Conservation (phyloP, 768 basidiomycete species). For the Clitopilus passeckerianus region DNA sequence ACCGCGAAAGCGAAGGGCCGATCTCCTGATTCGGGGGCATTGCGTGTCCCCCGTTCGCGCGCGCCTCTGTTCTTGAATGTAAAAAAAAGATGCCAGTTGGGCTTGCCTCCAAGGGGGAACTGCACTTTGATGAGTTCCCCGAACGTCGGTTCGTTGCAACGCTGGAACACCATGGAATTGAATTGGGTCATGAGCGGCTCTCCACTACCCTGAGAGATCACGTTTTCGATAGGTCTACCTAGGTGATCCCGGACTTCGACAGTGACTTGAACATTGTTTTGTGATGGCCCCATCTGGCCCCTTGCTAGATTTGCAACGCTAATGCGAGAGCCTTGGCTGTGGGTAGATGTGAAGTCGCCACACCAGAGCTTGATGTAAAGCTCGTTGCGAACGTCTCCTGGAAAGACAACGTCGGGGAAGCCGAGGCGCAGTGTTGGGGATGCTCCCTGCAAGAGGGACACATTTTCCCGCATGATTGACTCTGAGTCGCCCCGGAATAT, state of each 20-base stretch:
- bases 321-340: slow-evolving; percentile 41
- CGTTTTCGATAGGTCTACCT: slow-evolving; percentile 63
- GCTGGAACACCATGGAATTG: slow-evolving; percentile 87
- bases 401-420: slow-evolving; percentile 95
- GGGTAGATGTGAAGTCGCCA: slow-evolving; percentile 72
- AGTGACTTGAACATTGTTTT: slow-evolving; percentile 81
- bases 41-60: slow-evolving; percentile 38
- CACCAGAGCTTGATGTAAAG: slow-evolving; percentile 96
- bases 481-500: slow-evolving; percentile 79
- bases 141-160: slow-evolving; percentile 86
- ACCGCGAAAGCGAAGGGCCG: slow-evolving; percentile 90
- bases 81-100: slow-evolving; percentile 90
- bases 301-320: slow-evolving; percentile 63
- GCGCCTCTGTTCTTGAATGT: slow-evolving; percentile 78
- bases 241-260: slow-evolving; percentile 80
- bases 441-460: slow-evolving; percentile 73
- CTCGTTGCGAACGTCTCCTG: slow-evolving; percentile 89
- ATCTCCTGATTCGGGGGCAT: slow-evolving; percentile 42
- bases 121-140: slow-evolving; percentile 90
- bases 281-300: slow-evolving; percentile 43
- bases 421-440: slow-evolving; percentile 84
- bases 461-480: slow-evolving; percentile 78
- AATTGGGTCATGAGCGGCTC: slow-evolving; percentile 79
- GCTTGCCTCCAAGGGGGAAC: slow-evolving; percentile 61
- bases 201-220: slow-evolving; percentile 80